Conservation (phyloP, 78 protist species). For the Tieghemostelium lacteum region DNA sequence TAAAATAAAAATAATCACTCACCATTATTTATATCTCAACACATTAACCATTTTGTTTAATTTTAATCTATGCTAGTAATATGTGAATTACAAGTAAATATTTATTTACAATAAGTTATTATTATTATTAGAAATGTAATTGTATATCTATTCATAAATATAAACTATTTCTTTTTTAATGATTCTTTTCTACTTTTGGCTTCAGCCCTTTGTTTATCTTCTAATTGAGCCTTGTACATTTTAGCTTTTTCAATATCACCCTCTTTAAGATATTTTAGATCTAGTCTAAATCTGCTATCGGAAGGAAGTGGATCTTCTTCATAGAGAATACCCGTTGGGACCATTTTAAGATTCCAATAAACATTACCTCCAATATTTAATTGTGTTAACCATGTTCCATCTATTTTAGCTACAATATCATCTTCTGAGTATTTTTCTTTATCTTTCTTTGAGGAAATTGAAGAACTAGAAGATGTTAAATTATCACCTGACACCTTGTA, state of each 20-base stretch:
- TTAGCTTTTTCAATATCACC: constrained; percentile 76
- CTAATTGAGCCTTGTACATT: constrained; percentile 49
- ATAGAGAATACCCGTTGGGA: constrained; percentile 27
- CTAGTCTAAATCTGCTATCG: constrained; percentile 73
- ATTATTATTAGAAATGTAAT: too few relatives aligned
- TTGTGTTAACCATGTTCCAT: constrained; percentile 80
- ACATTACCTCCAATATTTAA: constrained; percentile 28
- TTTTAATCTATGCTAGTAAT: too few relatives aligned
- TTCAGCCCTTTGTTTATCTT: constrained; percentile 68
- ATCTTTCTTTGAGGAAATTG: background rate
- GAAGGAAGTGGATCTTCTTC: constrained; percentile 58
- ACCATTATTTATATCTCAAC: too few relatives aligned
- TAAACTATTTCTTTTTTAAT: too few relatives aligned
- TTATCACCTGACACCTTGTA: background rate
- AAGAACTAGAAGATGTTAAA: background rate
- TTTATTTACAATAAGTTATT: too few relatives aligned
- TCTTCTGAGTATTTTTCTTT: too few relatives aligned
- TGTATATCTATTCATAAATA: too few relatives aligned
- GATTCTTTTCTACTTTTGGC: constrained; percentile 38
- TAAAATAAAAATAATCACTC: constrained; percentile 2
- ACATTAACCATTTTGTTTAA: too few relatives aligned
- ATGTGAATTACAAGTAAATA: too few relatives aligned
- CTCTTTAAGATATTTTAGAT: constrained; percentile 43
- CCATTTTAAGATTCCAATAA: constrained; percentile 75
- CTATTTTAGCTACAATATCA: constrained; percentile 30